Evolutionary conservation across 108 stramenopile genomes (phyloP), one percentile per base, ranked within the genome.

Genomic region (Stephanodiscus triporus): DNA sequence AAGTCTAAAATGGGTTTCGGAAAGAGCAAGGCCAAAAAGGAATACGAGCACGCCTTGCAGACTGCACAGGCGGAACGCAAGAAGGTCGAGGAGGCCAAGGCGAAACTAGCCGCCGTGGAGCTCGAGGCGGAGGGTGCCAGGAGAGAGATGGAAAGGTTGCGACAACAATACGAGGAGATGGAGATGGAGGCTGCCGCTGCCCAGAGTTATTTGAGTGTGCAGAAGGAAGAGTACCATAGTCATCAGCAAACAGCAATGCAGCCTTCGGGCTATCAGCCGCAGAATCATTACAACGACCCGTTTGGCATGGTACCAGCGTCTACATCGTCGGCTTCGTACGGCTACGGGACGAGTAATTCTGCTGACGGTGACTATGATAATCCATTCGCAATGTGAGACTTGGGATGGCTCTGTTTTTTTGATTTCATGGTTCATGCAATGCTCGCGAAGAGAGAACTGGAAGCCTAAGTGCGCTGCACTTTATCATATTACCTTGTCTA

Each of bases 171-270:
- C n/a, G 93, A 94, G 71, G 66, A 91, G 66, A 87, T 88, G 9
- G 93, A 94, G 71, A 68, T 94, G 16, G 81, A 88, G 30, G 85
- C 80, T 29, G 93, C 85, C 48, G 77, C 93, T 9, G 93, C 86
- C 5, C 88, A 86, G 10, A 90, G 89, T n/a, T 76, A 76, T 53
- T 43, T 67, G 75, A 76, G 66, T 17, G 67, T 64, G 17, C 62
- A 69, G 60, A 61, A 13, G 60, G 49, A 55, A 45, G 11, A 26
- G 49, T 60, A 64, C 36, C 62, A 55, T 2, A 43, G 38, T 67
- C 63, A 75, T 9, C 75, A 68, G 50, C 43, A 61, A 54, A 8
- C 19, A 11, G 20, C n/a, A 8, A 24, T 29, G 34, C 37, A 57
- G 29, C 26, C 20, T 23, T n/a, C 6, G 8, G 23, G 29, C 4